Base-by-base conservation (phyloP, 306 rosid species). In the Casuarina cunninghamiana region DNA sequence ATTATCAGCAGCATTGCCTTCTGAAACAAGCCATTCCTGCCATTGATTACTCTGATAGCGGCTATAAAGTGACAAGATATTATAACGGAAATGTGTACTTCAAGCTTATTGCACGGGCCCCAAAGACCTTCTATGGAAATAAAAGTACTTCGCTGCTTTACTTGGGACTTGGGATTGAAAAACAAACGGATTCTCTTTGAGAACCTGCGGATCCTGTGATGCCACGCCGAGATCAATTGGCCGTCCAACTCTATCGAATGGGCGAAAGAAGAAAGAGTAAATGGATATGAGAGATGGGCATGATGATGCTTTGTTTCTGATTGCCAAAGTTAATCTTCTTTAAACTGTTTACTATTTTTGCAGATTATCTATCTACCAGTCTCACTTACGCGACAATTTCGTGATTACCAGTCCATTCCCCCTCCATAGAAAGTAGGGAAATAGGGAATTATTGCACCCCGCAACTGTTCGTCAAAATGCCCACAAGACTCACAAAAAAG, bases 391-490 rank as follows among this genome's bases (percentile, higher is more conserved):
- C 32, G 1, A 26, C 32, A 26, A 26, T 26, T 26, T 26, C 32
- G 32, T 26, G 32, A 26, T 26, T 1, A 26, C 32, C 16, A 17
- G 5, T 5, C 12, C 57, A 16, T 53, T 16, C 12, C 26, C 58
- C 58, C 26, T 16, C 6, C 58, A n/a, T 1, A 66, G 4, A 45
- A 21, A 16, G 10, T 44, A n/a, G 53, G 7, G 35, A 12, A 5
- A 19, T n/a, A 19, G 12, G 19, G 21, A 32, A 67, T 11, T 32
- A 66, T 45, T 15, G 4, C 0, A 63, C 15, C 7, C 2, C 4
- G 53, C 32, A 58, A n/a, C 12, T 60, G 81, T 72, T 65, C 19
- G 76, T 65, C 45, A 77, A 61, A 77, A 76, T 72, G 78, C 66
- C 75, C 70, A 12, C 6, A n/a, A 26, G 32, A 26, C 32, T 26